A percentile compares a stretch with the other conserved stretches of the same genome.
These are phyloP conservation scores for Angophora floribunda DNA, from an alignment of 345 rosid genomes.

Conservation along the genomic window DNA sequence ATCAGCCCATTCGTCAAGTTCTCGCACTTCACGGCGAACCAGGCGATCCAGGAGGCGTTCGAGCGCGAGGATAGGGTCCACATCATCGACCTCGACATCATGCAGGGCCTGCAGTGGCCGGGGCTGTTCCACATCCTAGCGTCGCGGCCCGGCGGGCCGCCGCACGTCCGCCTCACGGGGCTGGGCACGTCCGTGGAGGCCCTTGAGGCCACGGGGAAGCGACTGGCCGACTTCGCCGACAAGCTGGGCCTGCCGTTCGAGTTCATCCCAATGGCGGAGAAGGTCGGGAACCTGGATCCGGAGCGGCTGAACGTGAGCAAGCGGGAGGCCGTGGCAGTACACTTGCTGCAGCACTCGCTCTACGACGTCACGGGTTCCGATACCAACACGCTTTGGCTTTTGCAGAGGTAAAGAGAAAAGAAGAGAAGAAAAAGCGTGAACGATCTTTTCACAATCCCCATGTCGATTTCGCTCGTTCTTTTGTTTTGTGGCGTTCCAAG, in stretches of 20 bases:
- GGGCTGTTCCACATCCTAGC: conserved; percentile 92
- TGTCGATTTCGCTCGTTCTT: neutral
- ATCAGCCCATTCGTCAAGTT: conserved; percentile 94
- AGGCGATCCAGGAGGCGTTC: conserved; percentile 95
- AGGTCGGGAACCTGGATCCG: conserved; percentile 76
- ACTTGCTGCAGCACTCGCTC: conserved; percentile 96
- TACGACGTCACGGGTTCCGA: conserved; percentile 98
- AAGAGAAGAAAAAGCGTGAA: neutral
- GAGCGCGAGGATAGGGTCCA: conserved; percentile 93
- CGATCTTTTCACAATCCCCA: neutral
- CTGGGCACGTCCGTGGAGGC: conserved; percentile 87
- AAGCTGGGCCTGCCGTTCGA: conserved; percentile 88
- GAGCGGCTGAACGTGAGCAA: conserved; percentile 68
- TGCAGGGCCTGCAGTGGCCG: conserved; percentile 99
- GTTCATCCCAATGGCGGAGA: conserved; percentile 76
- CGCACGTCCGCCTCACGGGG: conserved; percentile 89
- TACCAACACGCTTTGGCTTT: conserved; percentile 67
- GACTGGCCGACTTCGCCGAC: conserved; percentile 82
- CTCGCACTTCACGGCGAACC: conserved; percentile 97
- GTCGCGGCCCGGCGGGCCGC: conserved; percentile 90
- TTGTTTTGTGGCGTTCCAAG: neutral
- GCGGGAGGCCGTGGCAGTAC: conserved; percentile 95
- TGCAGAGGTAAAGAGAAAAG: conserved; percentile 55
- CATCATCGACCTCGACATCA: conserved; percentile 89
- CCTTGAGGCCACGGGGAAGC: conserved; percentile 86